These are phyloP conservation scores for Phytophthora capsici DNA, from an alignment of 352 stramenopile species.

Conservation along the genomic window DNA sequence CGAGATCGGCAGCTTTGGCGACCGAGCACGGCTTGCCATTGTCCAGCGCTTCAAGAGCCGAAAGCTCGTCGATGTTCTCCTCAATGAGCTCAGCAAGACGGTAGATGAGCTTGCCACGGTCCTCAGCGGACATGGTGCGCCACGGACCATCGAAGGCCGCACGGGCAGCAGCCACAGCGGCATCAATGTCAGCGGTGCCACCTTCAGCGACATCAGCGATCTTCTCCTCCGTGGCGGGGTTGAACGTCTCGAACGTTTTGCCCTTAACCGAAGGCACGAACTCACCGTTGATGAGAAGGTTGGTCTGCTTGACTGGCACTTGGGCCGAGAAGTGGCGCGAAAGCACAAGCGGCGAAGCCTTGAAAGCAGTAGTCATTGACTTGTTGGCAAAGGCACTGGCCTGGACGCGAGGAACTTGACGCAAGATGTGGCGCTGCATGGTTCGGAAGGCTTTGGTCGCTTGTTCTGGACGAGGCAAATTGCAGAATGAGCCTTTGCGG, in stretches of 20 bases:
- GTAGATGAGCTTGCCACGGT: constrained; percentile 48
- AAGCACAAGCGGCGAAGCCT: constrained; percentile 25
- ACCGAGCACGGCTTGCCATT: constrained; percentile 93
- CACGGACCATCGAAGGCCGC: constrained; percentile 66
- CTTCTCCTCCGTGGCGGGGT: constrained; percentile 78
- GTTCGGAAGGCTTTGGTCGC: not conserved
- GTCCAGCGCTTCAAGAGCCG: constrained; percentile 92
- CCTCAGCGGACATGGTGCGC: constrained; percentile 46
- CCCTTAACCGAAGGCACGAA: constrained; percentile 72
- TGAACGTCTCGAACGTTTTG: constrained; percentile 74
- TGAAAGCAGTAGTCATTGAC: constrained; percentile 15
- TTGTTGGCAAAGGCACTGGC: constrained; percentile 9
- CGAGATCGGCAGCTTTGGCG: constrained; percentile 81
- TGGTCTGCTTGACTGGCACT: constrained; percentile 60
- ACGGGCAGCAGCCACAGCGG: constrained; percentile 64
- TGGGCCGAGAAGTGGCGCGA: constrained; percentile 42
- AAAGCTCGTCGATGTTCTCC: constrained; percentile 66
- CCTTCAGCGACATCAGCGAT: constrained; percentile 71
- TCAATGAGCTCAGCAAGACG: constrained; percentile 57
- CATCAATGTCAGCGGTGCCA: constrained; percentile 62
- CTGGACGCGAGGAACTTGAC: constrained; percentile 33
- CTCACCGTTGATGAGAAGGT: constrained; percentile 87
- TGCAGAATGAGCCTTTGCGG: constrained; percentile 15
- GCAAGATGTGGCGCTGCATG: constrained; percentile 54
- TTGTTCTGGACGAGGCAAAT: constrained; percentile 7